Evolutionary conservation across 768 basidiomycete genomes (phyloP), one percentile per base, ranked within the genome.

Genomic region (Fomitopsis serialis): DNA sequence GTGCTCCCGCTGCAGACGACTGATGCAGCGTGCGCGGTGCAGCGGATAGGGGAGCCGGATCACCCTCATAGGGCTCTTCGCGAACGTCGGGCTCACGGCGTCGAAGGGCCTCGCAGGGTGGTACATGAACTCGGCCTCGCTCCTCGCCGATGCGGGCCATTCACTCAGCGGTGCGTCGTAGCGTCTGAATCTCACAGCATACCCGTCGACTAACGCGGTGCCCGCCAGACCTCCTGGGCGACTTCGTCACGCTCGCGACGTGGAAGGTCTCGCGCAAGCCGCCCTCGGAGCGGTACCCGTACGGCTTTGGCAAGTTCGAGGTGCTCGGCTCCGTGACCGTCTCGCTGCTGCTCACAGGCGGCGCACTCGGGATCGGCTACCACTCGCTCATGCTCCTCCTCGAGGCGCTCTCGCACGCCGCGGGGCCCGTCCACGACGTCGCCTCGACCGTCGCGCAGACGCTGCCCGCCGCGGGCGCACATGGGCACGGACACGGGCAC

Each of bases 71-170:
- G 96, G 97, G 0, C 74, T 98, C 32, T 77, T 82, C 50, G 76
- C 87, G 48, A 98, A 98, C 62, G 74, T 98, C 32, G 81, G 76
- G 6, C 71, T 99, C 58, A 97, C 95, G 0, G 74, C 74, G 15
- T 75, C 85, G 27, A 99, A 99, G 68, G 96, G 93, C 36, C 63
- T 78, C 11, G 95, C 96, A 36, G 97, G 94, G 21, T 88, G 87
- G 81, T 85, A 80, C 64, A 80, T 90, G 79, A 93, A 98, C 62
- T 93, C 90, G 6, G 92, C 93, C 8, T 84, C 92, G 0, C 73
- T 98, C 42, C 76, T 98, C 15, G 96, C 96, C 2, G 96, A 98
- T 61, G 94, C 95, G 0, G 95, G 90, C 22, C 96, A 99, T 66
- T 92, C 89, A 0, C 55, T 91, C 56, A 90, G 89, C 63, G 92